Base-by-base conservation (phyloP, 192 early-diverging fungal genomes). In the Podila epigama region DNA sequence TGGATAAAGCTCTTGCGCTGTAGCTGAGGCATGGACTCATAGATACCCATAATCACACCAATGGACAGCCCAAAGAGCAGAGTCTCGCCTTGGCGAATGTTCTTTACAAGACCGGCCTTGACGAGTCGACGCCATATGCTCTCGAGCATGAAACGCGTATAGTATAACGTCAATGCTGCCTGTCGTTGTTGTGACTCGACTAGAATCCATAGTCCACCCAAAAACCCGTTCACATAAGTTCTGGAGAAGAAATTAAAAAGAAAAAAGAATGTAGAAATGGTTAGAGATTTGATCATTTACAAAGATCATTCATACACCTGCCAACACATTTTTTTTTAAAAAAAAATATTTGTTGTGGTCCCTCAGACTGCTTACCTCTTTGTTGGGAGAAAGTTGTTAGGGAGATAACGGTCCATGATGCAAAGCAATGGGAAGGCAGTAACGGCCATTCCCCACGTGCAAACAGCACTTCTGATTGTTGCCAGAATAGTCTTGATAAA, bases 131-230 rank as follows among this genome's bases (percentile, higher is more conserved):
- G 68, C 79, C 79, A 81, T 13, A 58, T 2, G 3, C 41, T 22
- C 42, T 81, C 79, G 20, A 81, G 35, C 52, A 59, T 60, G 29
- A 81, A 70, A 28, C 79, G 32, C 11, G 68, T 41, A 62, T 56
- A 68, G 44, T 70, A 70, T 61, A 81, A 48, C 13, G 66, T 58
- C 53, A 81, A 51, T 6, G 67, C 72, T 7, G 68, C 29, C 40
- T 71, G 58, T 13, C 71, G 60, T 25, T 44, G 34, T 15, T 31
- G 39, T 1, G 56, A 29, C 55, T 77, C 67, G n/a, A 61, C 28
- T 12, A 81, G 42, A 16, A 81, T 51, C 79, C 79, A 81, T 8
- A 75, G 20, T 3, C 66, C 72, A 5, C 55, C 66, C 25, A 81
- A 12, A 62, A 81, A 65, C n/a, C 79, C 79, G 41, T 69, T 64